Percentiles rank a stretch among this genome's conserved stretches.
phyloP scores from a whole-genome alignment of 73 alveolate species.

The Strombidium stylifer region DNA sequence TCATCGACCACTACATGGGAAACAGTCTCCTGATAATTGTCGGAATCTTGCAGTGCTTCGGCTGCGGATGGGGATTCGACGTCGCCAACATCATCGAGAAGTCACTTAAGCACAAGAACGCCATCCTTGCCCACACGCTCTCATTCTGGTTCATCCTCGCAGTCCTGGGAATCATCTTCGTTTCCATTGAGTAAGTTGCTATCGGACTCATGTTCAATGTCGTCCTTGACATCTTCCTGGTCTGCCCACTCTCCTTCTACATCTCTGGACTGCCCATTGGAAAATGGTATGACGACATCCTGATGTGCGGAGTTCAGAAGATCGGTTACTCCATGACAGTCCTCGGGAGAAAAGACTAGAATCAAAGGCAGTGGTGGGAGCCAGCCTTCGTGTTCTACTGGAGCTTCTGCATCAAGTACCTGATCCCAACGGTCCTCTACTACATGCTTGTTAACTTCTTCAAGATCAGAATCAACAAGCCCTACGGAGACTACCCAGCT shows the following conservation, averaged over 20 bases:
- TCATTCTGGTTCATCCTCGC: no score
- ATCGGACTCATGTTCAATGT: no score
- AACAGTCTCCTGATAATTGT: slow-evolving; percentile 1
- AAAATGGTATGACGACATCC: not conserved
- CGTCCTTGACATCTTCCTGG: no score
- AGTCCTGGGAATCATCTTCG: no score
- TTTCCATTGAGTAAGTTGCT: no score
- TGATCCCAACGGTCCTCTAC: slow-evolving; percentile 1
- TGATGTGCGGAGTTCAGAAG: slow-evolving; percentile 6
- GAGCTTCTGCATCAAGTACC: slow-evolving; percentile 10
- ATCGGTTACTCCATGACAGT: slow-evolving; percentile 2
- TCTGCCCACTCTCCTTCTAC: no score
- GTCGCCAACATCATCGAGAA: not conserved
- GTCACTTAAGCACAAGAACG: no score
- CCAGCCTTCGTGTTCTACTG: not conserved
- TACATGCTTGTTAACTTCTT: not conserved
- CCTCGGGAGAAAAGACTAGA: not conserved
- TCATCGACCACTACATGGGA: slow-evolving; percentile 16
- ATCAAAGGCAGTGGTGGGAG: slow-evolving; percentile 6
- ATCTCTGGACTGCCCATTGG: not conserved
- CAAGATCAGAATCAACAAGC: not conserved
- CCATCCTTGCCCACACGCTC: no score
- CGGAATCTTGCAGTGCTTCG: slow-evolving; percentile 6
- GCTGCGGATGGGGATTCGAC: slow-evolving; percentile 16
- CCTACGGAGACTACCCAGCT: slow-evolving; percentile 8